A percentile compares a stretch with the other conserved stretches of the same genome.
Evolutionary conservation across 225 moss, liverwort and hornwort genomes (phyloP).

Genomic region (Physcomitrellopsis africana): DNA sequence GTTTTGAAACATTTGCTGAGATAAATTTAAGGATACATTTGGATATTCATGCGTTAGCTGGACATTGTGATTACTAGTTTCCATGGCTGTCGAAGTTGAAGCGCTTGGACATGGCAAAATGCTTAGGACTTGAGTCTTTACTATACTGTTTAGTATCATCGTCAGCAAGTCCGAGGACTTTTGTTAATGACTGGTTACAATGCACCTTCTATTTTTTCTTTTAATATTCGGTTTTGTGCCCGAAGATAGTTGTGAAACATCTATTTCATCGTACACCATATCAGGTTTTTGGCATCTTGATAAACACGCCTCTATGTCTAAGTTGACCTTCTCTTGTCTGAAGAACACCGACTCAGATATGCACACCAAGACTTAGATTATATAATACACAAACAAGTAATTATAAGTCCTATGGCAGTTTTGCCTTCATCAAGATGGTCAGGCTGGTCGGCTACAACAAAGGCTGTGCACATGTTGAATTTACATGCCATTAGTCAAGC

Average conservation of each 20-base stretch:
- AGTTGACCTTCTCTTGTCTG: constrained; percentile 11
- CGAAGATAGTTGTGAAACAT: neutral
- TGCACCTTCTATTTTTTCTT: neutral
- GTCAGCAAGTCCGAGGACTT: constrained; percentile 2
- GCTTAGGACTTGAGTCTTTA: too few relatives aligned
- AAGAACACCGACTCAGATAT: neutral
- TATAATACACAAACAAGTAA: too few relatives aligned
- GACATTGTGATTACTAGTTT: too few relatives aligned
- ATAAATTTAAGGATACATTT: neutral
- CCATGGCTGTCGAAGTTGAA: too few relatives aligned
- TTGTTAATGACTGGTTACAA: neutral
- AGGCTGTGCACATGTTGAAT: neutral
- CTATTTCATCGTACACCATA: neutral
- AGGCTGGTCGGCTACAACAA: neutral
- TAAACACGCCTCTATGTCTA: neutral
- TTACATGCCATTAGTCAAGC: neutral
- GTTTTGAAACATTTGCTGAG: neutral
- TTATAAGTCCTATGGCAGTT: too few relatives aligned
- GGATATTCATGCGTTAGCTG: too few relatives aligned
- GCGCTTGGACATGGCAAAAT: too few relatives aligned
- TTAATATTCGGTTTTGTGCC: neutral
- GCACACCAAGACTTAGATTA: too few relatives aligned
- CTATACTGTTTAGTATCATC: too few relatives aligned
- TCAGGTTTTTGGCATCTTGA: neutral
- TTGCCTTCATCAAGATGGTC: too few relatives aligned